These are phyloP conservation scores for Colletotrichum sp. DNA, from an alignment of 2,329 filamentous ascomycete species.

Conservation along the genomic window DNA sequence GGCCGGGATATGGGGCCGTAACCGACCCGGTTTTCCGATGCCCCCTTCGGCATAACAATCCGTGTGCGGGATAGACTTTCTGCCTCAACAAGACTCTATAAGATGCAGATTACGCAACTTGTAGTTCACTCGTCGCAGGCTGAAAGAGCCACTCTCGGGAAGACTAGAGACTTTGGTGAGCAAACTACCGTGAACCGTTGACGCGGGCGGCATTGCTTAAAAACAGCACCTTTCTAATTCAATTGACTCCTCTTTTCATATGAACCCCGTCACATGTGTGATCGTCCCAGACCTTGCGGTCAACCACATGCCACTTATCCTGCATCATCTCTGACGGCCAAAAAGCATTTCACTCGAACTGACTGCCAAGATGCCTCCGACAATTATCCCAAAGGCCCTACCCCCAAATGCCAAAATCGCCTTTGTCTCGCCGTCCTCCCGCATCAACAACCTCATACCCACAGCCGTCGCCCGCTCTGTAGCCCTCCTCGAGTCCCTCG, in stretches of 20 bases:
- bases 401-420: conserved; percentile 41
- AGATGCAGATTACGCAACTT: not conserved
- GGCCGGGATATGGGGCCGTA: not conserved
- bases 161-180: not conserved
- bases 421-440: conserved; percentile 43
- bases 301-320: not conserved
- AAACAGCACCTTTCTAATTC: not conserved
- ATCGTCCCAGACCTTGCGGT: not conserved
- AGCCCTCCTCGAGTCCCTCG: conserved; percentile 30
- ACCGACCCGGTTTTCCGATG: not conserved
- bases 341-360: not conserved
- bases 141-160: not conserved
- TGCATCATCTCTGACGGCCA: not conserved
- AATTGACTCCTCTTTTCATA: not conserved
- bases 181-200: not conserved
- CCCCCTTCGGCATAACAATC: not conserved
- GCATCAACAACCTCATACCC: conserved; percentile 36
- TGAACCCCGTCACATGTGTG: not conserved
- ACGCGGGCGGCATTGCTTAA: not conserved
- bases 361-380: conserved; percentile 3
- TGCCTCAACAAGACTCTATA: not conserved
- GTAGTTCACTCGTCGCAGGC: not conserved
- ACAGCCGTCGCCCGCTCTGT: conserved; percentile 33
- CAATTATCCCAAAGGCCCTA: conserved; percentile 30
- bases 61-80: not conserved